Evolutionary conservation across 768 basidiomycete species (phyloP).

Genomic region (Zangia roseola): DNA sequence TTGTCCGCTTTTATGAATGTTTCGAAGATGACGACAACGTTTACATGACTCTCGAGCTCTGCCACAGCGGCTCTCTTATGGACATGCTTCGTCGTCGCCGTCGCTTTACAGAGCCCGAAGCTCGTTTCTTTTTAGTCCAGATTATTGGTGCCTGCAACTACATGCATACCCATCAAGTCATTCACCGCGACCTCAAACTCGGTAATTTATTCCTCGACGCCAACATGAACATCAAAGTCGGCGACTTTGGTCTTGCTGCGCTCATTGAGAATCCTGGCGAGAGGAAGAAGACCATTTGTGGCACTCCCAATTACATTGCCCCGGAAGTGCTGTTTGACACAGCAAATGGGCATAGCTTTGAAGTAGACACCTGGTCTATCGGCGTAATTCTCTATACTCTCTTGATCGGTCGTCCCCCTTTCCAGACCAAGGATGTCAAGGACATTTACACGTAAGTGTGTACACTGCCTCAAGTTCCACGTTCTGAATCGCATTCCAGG

Average conservation of each 20-base stretch:
- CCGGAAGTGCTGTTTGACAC: slow-evolving; percentile 97
- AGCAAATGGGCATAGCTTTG: slow-evolving; percentile 94
- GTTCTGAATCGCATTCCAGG: slow-evolving; percentile 37
- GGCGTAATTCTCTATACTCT: slow-evolving; percentile 97
- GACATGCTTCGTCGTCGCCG: slow-evolving; percentile 85
- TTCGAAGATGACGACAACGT: slow-evolving; percentile 96
- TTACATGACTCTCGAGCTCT: slow-evolving; percentile 95
- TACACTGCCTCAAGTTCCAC: background rate
- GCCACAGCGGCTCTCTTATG: slow-evolving; percentile 86
- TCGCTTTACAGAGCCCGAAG: slow-evolving; percentile 88
- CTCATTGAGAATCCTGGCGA: slow-evolving; percentile 96
- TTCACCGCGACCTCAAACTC: slow-evolving; percentile 95
- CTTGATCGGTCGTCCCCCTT: slow-evolving; percentile 91
- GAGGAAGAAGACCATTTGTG: slow-evolving; percentile 98
- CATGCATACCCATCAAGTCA: slow-evolving; percentile 96
- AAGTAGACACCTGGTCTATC: slow-evolving; percentile 97
- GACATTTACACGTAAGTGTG: slow-evolving; percentile 81
- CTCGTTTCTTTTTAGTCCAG: slow-evolving; percentile 91
- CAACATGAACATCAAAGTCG: slow-evolving; percentile 95
- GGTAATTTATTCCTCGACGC: slow-evolving; percentile 92
- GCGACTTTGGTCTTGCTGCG: slow-evolving; percentile 96
- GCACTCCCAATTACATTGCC: slow-evolving; percentile 98
- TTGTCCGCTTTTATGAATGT: slow-evolving; percentile 88
- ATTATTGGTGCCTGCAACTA: slow-evolving; percentile 95
- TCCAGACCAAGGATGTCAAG: slow-evolving; percentile 98